Conservation (phyloP, 208 protist genomes). For the Eutreptiella sp. region DNA sequence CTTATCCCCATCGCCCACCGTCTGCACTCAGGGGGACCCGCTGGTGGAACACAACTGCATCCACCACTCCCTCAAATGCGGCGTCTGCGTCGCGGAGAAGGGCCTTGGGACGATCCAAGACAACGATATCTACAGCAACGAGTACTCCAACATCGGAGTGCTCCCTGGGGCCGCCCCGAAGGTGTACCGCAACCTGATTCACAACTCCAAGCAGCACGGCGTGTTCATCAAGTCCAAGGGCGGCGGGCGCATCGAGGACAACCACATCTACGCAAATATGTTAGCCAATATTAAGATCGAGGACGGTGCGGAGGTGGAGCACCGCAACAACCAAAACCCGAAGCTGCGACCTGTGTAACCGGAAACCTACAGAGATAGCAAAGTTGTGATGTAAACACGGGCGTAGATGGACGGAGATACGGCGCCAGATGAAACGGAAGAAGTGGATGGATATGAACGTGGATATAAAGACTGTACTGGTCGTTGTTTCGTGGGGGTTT, state of each 20-base stretch:
- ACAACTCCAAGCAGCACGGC: slow-evolving; percentile 16
- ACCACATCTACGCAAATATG: neutral
- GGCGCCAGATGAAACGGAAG: too few species aligned
- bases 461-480: too few species aligned
- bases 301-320: too few species aligned
- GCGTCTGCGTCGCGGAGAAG: slow-evolving; percentile 12
- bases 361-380: too few species aligned
- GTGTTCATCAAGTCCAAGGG: slow-evolving; percentile 11
- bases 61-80: slow-evolving; percentile 6
- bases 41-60: slow-evolving; percentile 2
- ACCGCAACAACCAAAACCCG: too few species aligned
- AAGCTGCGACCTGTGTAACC: too few species aligned
- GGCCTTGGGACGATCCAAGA: neutral
- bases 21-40: neutral
- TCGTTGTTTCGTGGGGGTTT: too few species aligned
- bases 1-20: too few species aligned
- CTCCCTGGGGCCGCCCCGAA: neutral
- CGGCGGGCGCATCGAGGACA: slow-evolving; percentile 7
- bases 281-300: slow-evolving; percentile 20
- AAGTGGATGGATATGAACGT: too few species aligned
- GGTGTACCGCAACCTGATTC: slow-evolving; percentile 1
- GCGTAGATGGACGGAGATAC: too few species aligned
- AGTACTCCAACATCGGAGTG: slow-evolving; percentile 10
- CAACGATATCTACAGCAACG: slow-evolving; percentile 17
- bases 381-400: too few species aligned